Evolutionary conservation across 345 rosid species (phyloP).

Genomic region (Noccaea caerulescens): DNA sequence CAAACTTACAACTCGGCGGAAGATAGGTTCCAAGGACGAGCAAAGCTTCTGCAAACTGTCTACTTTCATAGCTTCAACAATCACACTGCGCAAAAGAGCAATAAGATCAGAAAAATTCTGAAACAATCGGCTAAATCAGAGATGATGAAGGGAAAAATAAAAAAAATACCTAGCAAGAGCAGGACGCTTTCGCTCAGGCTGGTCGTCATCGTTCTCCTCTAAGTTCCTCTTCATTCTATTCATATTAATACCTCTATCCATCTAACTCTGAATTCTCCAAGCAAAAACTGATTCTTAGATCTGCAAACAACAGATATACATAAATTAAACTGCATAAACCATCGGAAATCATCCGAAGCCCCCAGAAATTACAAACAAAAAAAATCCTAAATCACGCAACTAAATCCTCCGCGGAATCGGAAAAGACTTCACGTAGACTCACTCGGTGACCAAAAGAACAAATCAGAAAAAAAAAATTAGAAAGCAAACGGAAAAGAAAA

Average conservation of each 20-base stretch:
- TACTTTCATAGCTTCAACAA: slow-evolving; percentile 91
- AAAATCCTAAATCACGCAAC: neutral
- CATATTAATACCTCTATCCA: too few relatives aligned
- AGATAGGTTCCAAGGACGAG: slow-evolving; percentile 90
- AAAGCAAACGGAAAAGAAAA: neutral
- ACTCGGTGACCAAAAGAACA: too few relatives aligned
- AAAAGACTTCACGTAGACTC: neutral
- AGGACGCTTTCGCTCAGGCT: slow-evolving; percentile 67
- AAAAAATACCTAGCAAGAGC: slow-evolving; percentile 61
- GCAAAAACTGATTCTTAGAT: neutral
- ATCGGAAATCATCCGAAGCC: neutral
- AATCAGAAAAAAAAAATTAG: neutral
- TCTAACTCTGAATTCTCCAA: neutral
- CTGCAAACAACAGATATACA: neutral
- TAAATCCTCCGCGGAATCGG: slow-evolving; percentile 1
- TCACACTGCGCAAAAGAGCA: slow-evolving; percentile 56
- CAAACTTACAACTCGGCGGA: slow-evolving; percentile 85
- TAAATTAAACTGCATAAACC: neutral
- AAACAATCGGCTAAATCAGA: neutral
- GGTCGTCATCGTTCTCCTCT: slow-evolving; percentile 52
- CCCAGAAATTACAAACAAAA: neutral
- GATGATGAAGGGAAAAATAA: neutral
- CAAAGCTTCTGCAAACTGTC: slow-evolving; percentile 93
- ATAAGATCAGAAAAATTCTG: neutral
- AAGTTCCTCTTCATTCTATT: slow-evolving; percentile 57